These are phyloP conservation scores for Globisporangium heterothallicum DNA, from an alignment of 352 stramenopile species.

Conservation along the genomic window DNA sequence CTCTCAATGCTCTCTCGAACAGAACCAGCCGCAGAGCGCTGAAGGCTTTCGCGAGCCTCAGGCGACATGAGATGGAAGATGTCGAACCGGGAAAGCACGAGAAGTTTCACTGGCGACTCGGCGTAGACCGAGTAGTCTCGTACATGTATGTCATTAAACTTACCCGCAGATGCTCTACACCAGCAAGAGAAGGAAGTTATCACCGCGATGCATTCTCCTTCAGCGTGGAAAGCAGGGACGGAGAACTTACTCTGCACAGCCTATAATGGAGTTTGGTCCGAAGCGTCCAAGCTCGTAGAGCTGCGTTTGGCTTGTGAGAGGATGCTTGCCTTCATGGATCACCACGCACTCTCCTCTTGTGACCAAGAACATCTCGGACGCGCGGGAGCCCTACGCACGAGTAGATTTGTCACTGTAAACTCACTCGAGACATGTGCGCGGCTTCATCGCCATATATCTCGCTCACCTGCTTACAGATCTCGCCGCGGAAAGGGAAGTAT, in stretches of 20 bases:
- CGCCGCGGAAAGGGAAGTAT: slow-evolving; percentile 56
- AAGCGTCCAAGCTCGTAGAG: slow-evolving; percentile 67
- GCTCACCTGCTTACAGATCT: slow-evolving; percentile 74
- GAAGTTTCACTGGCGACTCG: slow-evolving; percentile 67
- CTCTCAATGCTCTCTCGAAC: slow-evolving; percentile 63
- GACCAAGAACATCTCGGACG: slow-evolving; percentile 68
- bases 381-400: slow-evolving; percentile 48
- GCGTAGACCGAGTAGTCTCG: slow-evolving; percentile 75
- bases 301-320: slow-evolving; percentile 51
- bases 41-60: slow-evolving; percentile 58
- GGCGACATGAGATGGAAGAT: slow-evolving; percentile 80
- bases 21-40: slow-evolving; percentile 51
- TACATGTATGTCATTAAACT: slow-evolving; percentile 77
- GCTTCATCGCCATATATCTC: neutral
- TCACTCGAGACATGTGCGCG: no score
- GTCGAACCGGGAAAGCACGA: slow-evolving; percentile 79
- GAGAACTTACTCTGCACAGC: slow-evolving; percentile 75
- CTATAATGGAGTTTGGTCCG: slow-evolving; percentile 67
- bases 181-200: neutral
- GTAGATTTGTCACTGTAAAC: slow-evolving; percentile 1
- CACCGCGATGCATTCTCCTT: no score
- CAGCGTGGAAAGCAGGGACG: no score
- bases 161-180: slow-evolving; percentile 61
- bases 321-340: slow-evolving; percentile 71
- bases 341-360: slow-evolving; percentile 72